Conservation (phyloP, 345 rosid genomes). For the Bruguiera sexangula region DNA sequence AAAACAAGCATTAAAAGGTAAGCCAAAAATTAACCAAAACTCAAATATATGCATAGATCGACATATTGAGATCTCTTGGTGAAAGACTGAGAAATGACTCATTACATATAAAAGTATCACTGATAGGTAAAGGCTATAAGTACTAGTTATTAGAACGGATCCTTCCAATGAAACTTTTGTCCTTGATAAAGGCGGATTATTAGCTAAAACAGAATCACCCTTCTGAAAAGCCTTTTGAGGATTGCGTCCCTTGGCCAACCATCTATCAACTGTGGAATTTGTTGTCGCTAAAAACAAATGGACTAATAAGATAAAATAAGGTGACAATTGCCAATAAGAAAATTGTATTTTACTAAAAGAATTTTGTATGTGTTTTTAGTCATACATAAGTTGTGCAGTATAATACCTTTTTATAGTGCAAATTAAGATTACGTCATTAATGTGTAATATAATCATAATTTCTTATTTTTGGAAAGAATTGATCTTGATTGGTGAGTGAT, state of each 20-base stretch:
- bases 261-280: slow-evolving; percentile 78
- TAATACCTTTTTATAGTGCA: too few species aligned
- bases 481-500: too few species aligned
- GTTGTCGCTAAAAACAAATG: too few species aligned
- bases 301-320: too few species aligned
- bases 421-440: too few species aligned
- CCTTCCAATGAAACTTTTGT: slow-evolving; percentile 97
- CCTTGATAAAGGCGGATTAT: slow-evolving; percentile 91
- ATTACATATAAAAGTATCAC: not conserved
- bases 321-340: too few species aligned
- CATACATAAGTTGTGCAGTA: too few species aligned
- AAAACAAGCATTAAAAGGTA: too few species aligned
- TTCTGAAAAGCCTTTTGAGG: slow-evolving; percentile 82
- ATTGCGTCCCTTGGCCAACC: slow-evolving; percentile 87
- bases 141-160: slow-evolving; percentile 67
- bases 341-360: too few species aligned
- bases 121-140: not conserved
- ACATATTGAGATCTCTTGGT: not conserved
- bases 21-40: not conserved
- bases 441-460: too few species aligned
- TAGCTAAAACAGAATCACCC: slow-evolving; percentile 95
- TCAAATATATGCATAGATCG: not conserved
- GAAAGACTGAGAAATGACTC: not conserved
- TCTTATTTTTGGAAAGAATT: too few species aligned
- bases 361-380: too few species aligned